Conservation (phyloP, 2,329 filamentous ascomycete genomes). For the Aspergillus pseudonomiae region DNA sequence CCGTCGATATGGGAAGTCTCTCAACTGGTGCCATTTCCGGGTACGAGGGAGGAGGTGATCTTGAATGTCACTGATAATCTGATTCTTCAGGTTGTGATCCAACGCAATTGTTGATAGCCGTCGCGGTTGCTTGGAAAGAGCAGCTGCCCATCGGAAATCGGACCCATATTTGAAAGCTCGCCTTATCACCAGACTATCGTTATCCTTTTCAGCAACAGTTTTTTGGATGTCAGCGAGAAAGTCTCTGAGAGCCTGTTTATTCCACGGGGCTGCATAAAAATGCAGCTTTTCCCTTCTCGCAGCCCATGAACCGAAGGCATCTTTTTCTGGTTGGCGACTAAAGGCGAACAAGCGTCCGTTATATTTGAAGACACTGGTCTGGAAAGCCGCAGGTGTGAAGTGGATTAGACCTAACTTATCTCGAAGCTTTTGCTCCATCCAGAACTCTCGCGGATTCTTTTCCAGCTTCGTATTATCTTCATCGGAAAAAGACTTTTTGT, state of each 20-base stretch:
- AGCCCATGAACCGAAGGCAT: conserved; percentile 5
- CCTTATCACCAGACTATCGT: conserved; percentile 33
- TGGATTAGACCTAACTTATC: conserved; percentile 3
- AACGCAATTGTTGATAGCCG: conserved; percentile 77
- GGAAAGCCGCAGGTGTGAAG: neutral
- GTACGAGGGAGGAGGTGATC: conserved; percentile 71
- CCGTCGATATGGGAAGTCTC: conserved; percentile 70
- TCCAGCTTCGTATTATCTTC: neutral
- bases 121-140: conserved; percentile 47
- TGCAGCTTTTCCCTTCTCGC: conserved; percentile 10
- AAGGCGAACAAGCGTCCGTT: conserved; percentile 4
- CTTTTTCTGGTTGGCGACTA: conserved; percentile 3
- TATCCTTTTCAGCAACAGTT: neutral
- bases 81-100: conserved; percentile 66
- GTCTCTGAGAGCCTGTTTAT: conserved; percentile 56
- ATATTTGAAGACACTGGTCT: conserved; percentile 7
- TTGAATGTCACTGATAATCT: conserved; percentile 71
- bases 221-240: conserved; percentile 38
- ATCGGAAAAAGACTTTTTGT: conserved; percentile 3
- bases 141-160: conserved; percentile 53
- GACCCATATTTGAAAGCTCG: conserved; percentile 45
- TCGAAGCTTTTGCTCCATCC: conserved; percentile 3
- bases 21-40: conserved; percentile 24
- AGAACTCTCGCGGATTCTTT: conserved; percentile 5
- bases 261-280: conserved; percentile 27